Evolutionary conservation across 768 basidiomycete species (phyloP), one percentile per base, ranked within the genome.

Genomic region (Lepiota venenata): DNA sequence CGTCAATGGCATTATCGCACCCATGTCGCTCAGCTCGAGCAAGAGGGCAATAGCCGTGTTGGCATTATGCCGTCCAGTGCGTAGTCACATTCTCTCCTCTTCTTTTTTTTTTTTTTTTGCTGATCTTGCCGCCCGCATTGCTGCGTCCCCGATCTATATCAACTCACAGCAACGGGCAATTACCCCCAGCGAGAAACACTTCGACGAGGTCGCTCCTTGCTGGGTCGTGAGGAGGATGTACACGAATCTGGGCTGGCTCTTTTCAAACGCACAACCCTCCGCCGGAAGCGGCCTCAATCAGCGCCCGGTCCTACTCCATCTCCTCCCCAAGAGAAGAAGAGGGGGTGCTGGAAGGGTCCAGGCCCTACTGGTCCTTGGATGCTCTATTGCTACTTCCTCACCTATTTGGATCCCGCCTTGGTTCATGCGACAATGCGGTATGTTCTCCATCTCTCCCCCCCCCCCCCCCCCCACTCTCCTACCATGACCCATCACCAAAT

Each of bases 291-390:
- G 38, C 71, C 73, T 16, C 71, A 76, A 59, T 63, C 81, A 20
- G 62, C 79, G 21, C 69, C 81, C 45, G 69, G 77, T 48, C 60
- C 72, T 47, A 63, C 74, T 48, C 54, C 68, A 40, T 56, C 70
- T 15, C 69, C 65, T 21, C 58, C 74, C 46, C 57, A 69, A 58
- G 66, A 75, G 65, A 71, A 72, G 60, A 61, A 73, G 58, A 67
- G 75, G 52, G 75, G 76, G 15, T 89, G 85, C 55, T 81, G 91
- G 63, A 84, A 83, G 47, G 84, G 86, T 55, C 93, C 93, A 38
- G 93, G 95, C 11, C 96, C 96, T 12, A 87, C 93, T 60, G 88
- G 93, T 47, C 83, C 85, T 21, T 98, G 94, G 94, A 96, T 97
- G 86, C 83, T 89, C 56, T 99, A 94, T 70, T 97, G 91, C 70